Evolutionary conservation across 169 alveolate genomes (phyloP), one percentile per base, ranked within the genome.

Genomic region (Plasmodium ovale): DNA sequence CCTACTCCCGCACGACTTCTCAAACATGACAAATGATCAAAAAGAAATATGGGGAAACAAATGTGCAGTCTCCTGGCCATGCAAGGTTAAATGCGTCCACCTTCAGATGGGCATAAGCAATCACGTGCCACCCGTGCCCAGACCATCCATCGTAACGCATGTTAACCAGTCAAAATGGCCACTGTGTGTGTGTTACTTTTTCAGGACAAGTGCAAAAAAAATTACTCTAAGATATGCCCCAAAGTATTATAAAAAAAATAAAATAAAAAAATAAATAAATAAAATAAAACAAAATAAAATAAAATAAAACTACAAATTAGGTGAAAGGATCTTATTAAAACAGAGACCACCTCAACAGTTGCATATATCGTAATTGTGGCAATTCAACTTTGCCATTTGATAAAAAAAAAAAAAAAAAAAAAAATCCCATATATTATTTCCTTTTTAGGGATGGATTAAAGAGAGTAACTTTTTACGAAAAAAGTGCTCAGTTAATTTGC

Each of bases 21-120:
- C 90, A 51, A 82, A 82, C 14, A 65, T 82, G 70, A 82, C 82
- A 49, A 27, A 65, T 62, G 58, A 68, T 1, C 90, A 82, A 12
- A 82, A 82, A 56, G 72, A 82, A 64, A 82, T 82, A 1, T 82
- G 90, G 90, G 54, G 90, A 31, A 82, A 82, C 62, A 82, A 65
- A 14, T 82, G 90, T 56, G 69, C 29, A 27, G 37, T 84, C n/a
- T 25, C 39, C 3, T 82, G 90, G 90, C 90, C 90, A 31, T 82
- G 90, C 72, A 82, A 65, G 42, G 90, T 82, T 49, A 82, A 16
- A 65, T 47, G 1, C 16, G 12, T 47, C 16, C 9, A n/a, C n/a
- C n/a, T n/a, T n/a, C n/a, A n/a, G n/a, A n/a, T n/a, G n/a, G n/a
- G n/a, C n/a, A n/a, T n/a, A n/a, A n/a, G n/a, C n/a, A n/a, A n/a